Conservation (phyloP, 805 yeast genomes). For the Candida koratica region DNA sequence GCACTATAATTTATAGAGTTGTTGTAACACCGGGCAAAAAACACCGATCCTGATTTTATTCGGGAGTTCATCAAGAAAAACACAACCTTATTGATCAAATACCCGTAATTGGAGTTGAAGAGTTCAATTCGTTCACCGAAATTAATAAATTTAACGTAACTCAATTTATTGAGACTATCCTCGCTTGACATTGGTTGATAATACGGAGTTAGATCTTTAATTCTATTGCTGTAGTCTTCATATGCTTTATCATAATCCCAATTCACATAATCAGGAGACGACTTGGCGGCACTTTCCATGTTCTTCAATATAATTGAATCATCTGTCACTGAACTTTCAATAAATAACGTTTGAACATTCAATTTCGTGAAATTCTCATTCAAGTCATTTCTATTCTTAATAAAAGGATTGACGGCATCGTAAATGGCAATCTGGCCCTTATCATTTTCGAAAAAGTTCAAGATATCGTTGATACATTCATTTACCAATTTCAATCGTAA, state of each 20-base stretch:
- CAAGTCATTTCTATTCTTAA: slow-evolving; percentile 59
- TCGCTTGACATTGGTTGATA: slow-evolving; percentile 68
- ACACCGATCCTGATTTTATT: slow-evolving; percentile 84
- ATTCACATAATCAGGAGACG: slow-evolving; percentile 80
- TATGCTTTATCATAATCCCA: slow-evolving; percentile 76
- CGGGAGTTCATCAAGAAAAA: slow-evolving; percentile 89
- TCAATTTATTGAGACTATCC: slow-evolving; percentile 37
- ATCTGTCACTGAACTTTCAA: slow-evolving; percentile 83
- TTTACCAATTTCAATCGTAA: slow-evolving; percentile 57
- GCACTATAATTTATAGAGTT: slow-evolving; percentile 57
- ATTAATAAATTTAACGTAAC: slow-evolving; percentile 82
- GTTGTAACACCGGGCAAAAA: slow-evolving; percentile 76
- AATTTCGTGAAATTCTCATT: slow-evolving; percentile 49
- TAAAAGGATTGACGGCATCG: slow-evolving; percentile 89
- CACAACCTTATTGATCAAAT: slow-evolving; percentile 84
- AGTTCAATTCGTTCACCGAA: slow-evolving; percentile 83
- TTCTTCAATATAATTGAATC: slow-evolving; percentile 63
- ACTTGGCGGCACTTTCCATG: slow-evolving; percentile 72
- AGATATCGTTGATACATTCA: slow-evolving; percentile 66
- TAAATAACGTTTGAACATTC: slow-evolving; percentile 75
- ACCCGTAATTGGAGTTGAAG: slow-evolving; percentile 81
- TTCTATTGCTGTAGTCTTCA: slow-evolving; percentile 69
- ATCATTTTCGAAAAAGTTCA: slow-evolving; percentile 63
- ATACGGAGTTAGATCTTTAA: slow-evolving; percentile 59
- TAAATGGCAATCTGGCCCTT: slow-evolving; percentile 94